Evolutionary conservation across 176 grass and related monocot species (phyloP), one percentile per base, ranked within the genome.

Genomic region (Rhynchospora tenuis): DNA sequence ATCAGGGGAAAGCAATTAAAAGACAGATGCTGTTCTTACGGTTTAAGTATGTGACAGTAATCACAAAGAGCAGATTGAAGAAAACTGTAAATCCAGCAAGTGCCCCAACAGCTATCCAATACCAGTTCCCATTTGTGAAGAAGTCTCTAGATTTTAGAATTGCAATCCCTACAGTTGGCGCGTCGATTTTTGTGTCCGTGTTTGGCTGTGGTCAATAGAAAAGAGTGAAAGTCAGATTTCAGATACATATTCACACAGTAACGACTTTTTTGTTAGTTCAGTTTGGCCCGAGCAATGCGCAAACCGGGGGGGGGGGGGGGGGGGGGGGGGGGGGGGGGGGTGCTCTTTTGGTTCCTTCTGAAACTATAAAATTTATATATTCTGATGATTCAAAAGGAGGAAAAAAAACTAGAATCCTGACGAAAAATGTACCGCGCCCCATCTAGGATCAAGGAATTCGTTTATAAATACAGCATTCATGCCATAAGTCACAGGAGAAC

Each of bases 401-500:
- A 52, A 83, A 72, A 24, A 73, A 9, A 59, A 43, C 33, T 26
- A 52, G 8, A 74, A 73, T 59, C 28, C 16, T 54, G 79, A 64
- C 8, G 22, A 87, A 47, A 86, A 81, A 83, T 86, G 85, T 93
- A 94, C 95, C 58, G 50, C 79, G 1, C 86, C 74, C 95, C 95
- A 98, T 81, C 92, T 93, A 79, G 73, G 90, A 56, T 87, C 82
- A 87, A 98, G 95, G 78, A 97, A 97, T 79, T 97, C 95, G 43
- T 97, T 97, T 57, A 92, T 19, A 62, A 91, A 87, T 89, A 97
- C 84, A 2, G 95, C 92, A 75, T 97, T 94, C 24, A 92, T 87
- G 3, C 95, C 93, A 29, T 97, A 97, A 92, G 92, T 93, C 82
- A 97, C 71, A 44, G 95, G 95, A 86, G 95, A 97, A 85, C 81